Conservation (phyloP, 352 stramenopile genomes). For the Pythium oligandrum region DNA sequence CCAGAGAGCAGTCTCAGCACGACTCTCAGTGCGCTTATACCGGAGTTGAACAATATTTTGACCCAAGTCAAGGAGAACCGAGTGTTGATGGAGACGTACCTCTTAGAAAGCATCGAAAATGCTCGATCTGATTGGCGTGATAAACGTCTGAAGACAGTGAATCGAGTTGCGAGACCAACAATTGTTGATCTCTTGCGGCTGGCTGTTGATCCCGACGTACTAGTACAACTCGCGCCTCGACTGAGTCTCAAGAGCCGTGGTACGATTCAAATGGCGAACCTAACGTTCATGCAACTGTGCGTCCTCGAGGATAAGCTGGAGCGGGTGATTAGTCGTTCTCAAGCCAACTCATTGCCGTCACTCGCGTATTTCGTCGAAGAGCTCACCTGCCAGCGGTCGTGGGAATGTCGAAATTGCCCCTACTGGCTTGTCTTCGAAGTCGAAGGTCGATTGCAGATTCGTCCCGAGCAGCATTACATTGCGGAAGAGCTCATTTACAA, state of each 20-base stretch:
- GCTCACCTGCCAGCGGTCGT: constrained; percentile 34
- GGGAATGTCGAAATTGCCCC: constrained; percentile 45
- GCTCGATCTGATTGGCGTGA: no score
- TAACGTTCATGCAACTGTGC: constrained; percentile 55
- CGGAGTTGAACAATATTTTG: no score
- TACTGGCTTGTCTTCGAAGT: constrained; percentile 88
- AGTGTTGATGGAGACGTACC: no score
- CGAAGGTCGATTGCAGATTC: constrained; percentile 77
- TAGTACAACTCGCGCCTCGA: constrained; percentile 24
- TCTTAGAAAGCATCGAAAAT: no score
- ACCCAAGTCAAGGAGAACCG: no score
- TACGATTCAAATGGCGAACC: constrained; percentile 17
- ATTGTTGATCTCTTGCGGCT: constrained; percentile 31
- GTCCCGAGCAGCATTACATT: constrained; percentile 71
- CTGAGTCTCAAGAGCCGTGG: constrained; percentile 13
- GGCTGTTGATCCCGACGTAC: constrained; percentile 24
- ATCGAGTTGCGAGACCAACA: constrained; percentile 23
- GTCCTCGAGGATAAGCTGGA: constrained; percentile 72
- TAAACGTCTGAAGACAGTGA: constrained; percentile 16
- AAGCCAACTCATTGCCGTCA: constrained; percentile 3
- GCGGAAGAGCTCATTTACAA: constrained; percentile 64
- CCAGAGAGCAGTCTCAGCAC: no score
- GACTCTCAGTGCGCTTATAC: no score
- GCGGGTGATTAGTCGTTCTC: constrained; percentile 26
- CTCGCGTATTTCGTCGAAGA: constrained; percentile 40